These are phyloP conservation scores for Carpinus fangiana DNA, from an alignment of 306 rosid genomes.

Conservation along the genomic window DNA sequence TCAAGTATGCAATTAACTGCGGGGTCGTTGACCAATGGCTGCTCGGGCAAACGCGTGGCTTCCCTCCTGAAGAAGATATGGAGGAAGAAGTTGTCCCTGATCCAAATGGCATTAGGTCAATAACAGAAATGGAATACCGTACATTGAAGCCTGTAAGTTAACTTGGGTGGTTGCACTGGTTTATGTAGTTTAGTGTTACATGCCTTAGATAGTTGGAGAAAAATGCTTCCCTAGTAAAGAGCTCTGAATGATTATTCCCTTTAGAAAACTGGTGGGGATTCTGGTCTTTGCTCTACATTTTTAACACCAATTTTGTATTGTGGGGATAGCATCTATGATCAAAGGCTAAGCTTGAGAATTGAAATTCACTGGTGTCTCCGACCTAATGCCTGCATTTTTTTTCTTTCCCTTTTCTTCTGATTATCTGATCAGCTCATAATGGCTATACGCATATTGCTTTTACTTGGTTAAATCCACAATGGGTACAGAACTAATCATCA, in stretches of 20 bases:
- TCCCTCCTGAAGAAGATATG: constrained; percentile 67
- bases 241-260: constrained; percentile 30
- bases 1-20: constrained; percentile 79
- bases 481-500: neutral
- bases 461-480: neutral
- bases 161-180: constrained; percentile 31
- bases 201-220: constrained; percentile 14
- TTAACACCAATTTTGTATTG: constrained; percentile 43
- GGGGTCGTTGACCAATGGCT: constrained; percentile 91
- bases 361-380: neutral
- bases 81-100: constrained; percentile 65
- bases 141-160: constrained; percentile 49
- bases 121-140: constrained; percentile 68
- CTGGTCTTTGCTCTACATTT: constrained; percentile 26
- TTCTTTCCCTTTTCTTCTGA: neutral
- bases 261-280: constrained; percentile 30
- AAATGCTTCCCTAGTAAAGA: constrained; percentile 35
- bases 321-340: constrained; percentile 25
- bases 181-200: constrained; percentile 24
- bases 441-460: neutral
- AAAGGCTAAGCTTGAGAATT: neutral
- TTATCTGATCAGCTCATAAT: neutral
- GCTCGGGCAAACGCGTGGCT: constrained; percentile 59
- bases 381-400: neutral
- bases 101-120: constrained; percentile 64